Evolutionary conservation across 257 asterid genomes (phyloP).

Genomic region (Verbena officinalis): DNA sequence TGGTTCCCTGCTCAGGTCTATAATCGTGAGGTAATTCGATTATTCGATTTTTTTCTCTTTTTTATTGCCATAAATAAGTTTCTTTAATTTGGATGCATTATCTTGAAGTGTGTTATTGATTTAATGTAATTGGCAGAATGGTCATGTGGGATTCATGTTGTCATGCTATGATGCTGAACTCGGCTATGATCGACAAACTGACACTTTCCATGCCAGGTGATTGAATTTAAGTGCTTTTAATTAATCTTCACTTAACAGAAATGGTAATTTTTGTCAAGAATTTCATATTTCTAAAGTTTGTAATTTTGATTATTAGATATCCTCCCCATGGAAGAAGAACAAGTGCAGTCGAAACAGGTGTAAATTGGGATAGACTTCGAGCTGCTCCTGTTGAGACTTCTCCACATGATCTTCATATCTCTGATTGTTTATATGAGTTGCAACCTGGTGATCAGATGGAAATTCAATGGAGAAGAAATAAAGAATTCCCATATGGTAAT

Average conservation of each 20-base stretch:
- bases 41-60: not conserved
- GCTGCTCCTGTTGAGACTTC: constrained; percentile 64
- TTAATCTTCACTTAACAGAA: not conserved
- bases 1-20: constrained; percentile 95
- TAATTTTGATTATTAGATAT: constrained; percentile 48
- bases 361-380: constrained; percentile 83
- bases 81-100: constrained; percentile 3
- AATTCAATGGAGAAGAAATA: constrained; percentile 92
- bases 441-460: constrained; percentile 83
- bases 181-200: constrained; percentile 52
- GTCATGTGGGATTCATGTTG: constrained; percentile 70
- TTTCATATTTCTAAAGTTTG: constrained; percentile 22
- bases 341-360: constrained; percentile 67
- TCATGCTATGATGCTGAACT: constrained; percentile 82
- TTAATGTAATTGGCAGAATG: constrained; percentile 53
- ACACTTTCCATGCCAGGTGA: constrained; percentile 73
- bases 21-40: constrained; percentile 74
- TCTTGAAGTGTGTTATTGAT: constrained; percentile 17
- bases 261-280: not conserved
- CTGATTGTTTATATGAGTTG: constrained; percentile 71
- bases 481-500: constrained; percentile 86
- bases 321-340: constrained; percentile 82
- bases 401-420: constrained; percentile 67
- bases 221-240: constrained; percentile 3
- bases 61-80: not conserved